Evolutionary conservation across 2,329 filamentous ascomycete species (phyloP), one percentile per base, ranked within the genome.

Genomic region (Dothiorella sarmentorum): DNA sequence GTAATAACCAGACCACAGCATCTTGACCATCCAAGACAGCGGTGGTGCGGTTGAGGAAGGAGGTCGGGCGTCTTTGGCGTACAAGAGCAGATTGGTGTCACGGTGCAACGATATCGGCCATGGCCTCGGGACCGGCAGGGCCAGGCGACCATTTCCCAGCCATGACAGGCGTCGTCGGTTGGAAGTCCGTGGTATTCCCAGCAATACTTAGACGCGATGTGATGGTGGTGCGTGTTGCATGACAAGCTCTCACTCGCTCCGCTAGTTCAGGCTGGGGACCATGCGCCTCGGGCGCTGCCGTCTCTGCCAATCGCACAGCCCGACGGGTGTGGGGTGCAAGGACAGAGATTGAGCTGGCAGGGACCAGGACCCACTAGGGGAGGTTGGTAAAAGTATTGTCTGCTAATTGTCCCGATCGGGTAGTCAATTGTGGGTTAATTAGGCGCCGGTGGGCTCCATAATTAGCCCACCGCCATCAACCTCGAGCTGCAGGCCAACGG

Each of bases 211-310:
- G 58, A 26, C 33, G 20, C 35, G 40, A 49, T 45, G 52, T 49
- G 43, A 60, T 45, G 42, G 40, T 60, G 40, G 33, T 47, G 49
- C 35, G 51, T 45, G 26, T 42, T 68, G 70, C 69, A 70, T 65
- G 66, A 69, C 67, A 72, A 72, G 70, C 68, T 70, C 71, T 57
- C 35, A 31, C 56, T 53, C 35, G 43, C 56, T 53, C 69, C 55
- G 52, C 52, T 22, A 56, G 52, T 56, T 60, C 60, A 59, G 49
- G 35, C 51, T 45, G 52, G 56, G 60, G 26, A 31, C 56, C 52
- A 56, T 61, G 60, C 58, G 43, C 20, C 42, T 37, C 57, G 58
- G 55, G 52, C 52, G 52, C 52, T 44, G 52, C 52, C 52, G 52
- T 56, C 37, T 56, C 52, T 56, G 52, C 52, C 52, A 56, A 56